Base-by-base conservation (phyloP, 1,284 basidiomycete genomes). In the Cutaneotrichosporon sp. region DNA sequence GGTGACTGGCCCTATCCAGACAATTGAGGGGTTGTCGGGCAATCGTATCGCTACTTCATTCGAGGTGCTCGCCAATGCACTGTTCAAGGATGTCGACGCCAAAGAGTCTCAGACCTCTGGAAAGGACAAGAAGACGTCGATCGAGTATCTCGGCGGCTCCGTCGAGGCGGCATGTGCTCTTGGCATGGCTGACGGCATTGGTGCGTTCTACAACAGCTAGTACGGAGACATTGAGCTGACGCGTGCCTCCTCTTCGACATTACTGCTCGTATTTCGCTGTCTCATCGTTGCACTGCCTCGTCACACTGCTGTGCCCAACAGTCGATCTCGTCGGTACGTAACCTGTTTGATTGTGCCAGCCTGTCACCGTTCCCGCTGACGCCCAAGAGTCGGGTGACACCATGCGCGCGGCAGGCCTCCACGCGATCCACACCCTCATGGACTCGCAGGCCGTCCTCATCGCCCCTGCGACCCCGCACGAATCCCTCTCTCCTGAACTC, bases 311-410 rank as follows among this genome's bases (percentile, higher is more conserved):
- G 22, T 46, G n/a, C 6, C 8, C 38, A 5, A 26, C 49, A 90
- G 90, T 93, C 49, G 90, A 93, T 75, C 85, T 94, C 52, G 91
- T 93, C 52, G 90, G 89, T 88, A 64, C 65, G 86, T 79, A 11
- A 8, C 12, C 12, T n/a, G 14, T n/a, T n/a, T n/a, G n/a, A n/a
- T n/a, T n/a, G n/a, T n/a, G n/a, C n/a, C n/a, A n/a, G n/a, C n/a
- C n/a, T n/a, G n/a, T n/a, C n/a, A n/a, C n/a, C n/a, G n/a, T n/a
- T n/a, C n/a, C n/a, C n/a, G 31, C 25, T 25, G 29, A 41, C 46
- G 7, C n/a, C n/a, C n/a, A n/a, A 46, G 94, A 98, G 76, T 96
- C 90, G n/a, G 94, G 94, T 26, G 96, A 98, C 67, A 99, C 94
- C 2, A 99, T 99, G 96, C 90, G 94, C 37, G 96, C 94, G 22